Conservation (phyloP, 208 protist species). For the Zelonia costaricensis region DNA sequence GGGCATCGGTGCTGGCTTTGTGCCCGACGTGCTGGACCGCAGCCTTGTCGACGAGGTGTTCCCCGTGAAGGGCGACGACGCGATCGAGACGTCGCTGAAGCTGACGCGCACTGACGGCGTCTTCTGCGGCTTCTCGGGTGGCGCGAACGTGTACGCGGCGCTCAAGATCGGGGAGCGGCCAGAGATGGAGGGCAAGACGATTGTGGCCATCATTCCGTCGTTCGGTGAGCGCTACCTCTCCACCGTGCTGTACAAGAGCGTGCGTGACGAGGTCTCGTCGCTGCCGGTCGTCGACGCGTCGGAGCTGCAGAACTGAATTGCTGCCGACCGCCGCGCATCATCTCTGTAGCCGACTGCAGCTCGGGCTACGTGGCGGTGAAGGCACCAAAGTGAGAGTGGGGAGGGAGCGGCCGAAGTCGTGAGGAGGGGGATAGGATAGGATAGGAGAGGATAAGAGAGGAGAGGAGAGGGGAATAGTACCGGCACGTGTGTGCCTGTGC, state of each 20-base stretch:
- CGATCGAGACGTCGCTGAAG: slow-evolving; percentile 68
- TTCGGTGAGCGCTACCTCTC: slow-evolving; percentile 92
- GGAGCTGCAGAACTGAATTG: slow-evolving; percentile 55
- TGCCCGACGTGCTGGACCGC: slow-evolving; percentile 75
- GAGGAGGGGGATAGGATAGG: no score
- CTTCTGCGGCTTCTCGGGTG: slow-evolving; percentile 81
- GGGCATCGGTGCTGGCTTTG: slow-evolving; percentile 91
- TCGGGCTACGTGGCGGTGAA: no score
- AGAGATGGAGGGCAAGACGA: slow-evolving; percentile 87
- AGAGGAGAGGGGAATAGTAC: no score
- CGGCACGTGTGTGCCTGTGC: no score
- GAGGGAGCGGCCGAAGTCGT: no score
- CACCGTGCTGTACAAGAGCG: slow-evolving; percentile 70
- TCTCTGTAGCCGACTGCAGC: slow-evolving; percentile 6
- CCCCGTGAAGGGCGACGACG: slow-evolving; percentile 64
- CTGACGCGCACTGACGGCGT: slow-evolving; percentile 81
- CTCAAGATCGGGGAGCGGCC: slow-evolving; percentile 79
- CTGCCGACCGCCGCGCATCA: slow-evolving; percentile 10
- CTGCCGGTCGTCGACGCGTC: slow-evolving; percentile 77
- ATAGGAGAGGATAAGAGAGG: no score
- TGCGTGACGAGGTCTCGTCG: slow-evolving; percentile 64
- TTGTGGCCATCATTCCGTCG: slow-evolving; percentile 88
- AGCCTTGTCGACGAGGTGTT: slow-evolving; percentile 76
- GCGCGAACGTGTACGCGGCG: slow-evolving; percentile 85
- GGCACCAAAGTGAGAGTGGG: no score